phyloP scores from a whole-genome alignment of 2,329 filamentous ascomycete species.

The Rutstroemia sp. region DNA sequence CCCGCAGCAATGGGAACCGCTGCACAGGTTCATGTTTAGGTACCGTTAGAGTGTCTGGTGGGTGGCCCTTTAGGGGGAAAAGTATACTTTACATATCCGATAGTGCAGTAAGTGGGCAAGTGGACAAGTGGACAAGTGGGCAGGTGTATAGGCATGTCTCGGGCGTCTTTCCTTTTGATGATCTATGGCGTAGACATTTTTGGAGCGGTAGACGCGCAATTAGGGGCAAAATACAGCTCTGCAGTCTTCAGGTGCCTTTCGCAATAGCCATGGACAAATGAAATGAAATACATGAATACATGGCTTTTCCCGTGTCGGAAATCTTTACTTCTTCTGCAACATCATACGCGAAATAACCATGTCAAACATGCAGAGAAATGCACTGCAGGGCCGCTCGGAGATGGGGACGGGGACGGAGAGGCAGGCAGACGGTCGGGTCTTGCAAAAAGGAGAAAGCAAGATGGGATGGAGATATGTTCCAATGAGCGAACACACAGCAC shows the following conservation, averaged over 20 bases:
- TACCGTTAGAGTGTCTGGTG: not conserved
- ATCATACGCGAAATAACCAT: not conserved
- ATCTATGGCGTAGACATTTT: not conserved
- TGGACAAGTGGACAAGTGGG: too few relatives aligned
- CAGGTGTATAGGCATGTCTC: too few relatives aligned
- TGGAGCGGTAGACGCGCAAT: slow-evolving; percentile 3
- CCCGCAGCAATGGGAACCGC: not conserved
- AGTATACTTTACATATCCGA: too few relatives aligned
- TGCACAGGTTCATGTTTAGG: not conserved
- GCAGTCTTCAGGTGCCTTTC: not conserved
- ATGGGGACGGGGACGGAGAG: not conserved
- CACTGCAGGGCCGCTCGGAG: not conserved
- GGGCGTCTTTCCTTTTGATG: too few relatives aligned
- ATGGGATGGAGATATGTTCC: too few relatives aligned
- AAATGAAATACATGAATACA: not conserved
- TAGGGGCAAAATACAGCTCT: not conserved
- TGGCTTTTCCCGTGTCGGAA: not conserved
- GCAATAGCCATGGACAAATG: not conserved
- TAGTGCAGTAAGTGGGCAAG: too few relatives aligned
- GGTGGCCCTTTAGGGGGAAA: not conserved
- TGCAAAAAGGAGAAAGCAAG: too few relatives aligned
- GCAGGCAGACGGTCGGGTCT: too few relatives aligned
- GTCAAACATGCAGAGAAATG: not conserved
- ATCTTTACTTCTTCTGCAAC: slow-evolving; percentile 5
- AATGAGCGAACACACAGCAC: too few relatives aligned